phyloP scores from a whole-genome alignment of 164 flowering plant species.

The Berberis vulgaris region DNA sequence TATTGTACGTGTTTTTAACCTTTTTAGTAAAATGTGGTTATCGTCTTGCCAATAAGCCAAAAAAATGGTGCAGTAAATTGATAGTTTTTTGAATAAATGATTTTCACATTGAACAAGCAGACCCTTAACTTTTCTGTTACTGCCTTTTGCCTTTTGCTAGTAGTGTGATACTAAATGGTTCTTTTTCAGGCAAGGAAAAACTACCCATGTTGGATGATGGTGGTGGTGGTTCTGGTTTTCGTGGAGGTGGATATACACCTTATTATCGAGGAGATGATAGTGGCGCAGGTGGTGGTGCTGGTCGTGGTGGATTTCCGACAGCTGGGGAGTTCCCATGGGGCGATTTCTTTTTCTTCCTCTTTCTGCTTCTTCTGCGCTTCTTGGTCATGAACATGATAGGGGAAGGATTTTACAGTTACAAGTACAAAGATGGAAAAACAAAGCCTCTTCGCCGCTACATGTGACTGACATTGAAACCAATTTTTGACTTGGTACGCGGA shows the following conservation, averaged over 20 bases:
- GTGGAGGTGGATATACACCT: conserved; percentile 2
- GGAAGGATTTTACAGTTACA: background rate
- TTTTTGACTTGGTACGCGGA: no score
- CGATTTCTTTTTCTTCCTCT: conserved; percentile 1
- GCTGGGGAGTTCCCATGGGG: conserved; percentile 5
- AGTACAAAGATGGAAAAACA: background rate
- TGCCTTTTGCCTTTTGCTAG: background rate
- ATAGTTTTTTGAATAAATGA: no score
- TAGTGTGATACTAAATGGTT: background rate
- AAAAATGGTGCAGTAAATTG: no score
- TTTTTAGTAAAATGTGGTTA: no score
- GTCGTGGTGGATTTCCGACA: background rate
- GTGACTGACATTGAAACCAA: background rate
- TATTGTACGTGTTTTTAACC: no score
- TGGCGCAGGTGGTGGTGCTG: background rate
- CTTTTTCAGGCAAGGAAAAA: conserved; percentile 2
- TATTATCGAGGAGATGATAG: conserved; percentile 2
- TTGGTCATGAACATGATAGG: background rate
- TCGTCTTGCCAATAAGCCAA: no score
- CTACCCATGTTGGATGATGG: conserved; percentile 1
- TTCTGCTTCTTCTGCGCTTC: conserved; percentile 5
- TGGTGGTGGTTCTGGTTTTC: conserved; percentile 4
- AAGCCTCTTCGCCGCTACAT: conserved; percentile 1
- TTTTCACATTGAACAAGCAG: no score
- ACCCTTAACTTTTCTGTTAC: no score